Conservation (phyloP, 192 early-diverging fungal species). For the Pilobolus umbonatus region DNA sequence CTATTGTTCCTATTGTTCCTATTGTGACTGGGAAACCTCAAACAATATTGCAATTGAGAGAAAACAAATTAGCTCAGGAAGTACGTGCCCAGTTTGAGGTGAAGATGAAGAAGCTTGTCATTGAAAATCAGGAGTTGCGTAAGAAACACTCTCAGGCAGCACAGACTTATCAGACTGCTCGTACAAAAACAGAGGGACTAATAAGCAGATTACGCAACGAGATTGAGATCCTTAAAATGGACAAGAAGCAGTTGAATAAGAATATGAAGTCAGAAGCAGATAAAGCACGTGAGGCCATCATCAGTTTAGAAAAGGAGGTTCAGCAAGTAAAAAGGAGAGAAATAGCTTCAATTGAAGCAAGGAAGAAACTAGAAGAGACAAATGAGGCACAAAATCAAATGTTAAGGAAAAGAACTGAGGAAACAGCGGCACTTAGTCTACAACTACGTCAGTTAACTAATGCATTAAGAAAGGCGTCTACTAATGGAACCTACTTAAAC, state of each 20-base stretch:
- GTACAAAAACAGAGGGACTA: conserved; percentile 49
- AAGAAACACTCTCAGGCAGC: conserved; percentile 45
- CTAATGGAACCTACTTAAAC: conserved; percentile 10
- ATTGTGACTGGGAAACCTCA: background rate
- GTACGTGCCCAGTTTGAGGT: conserved; percentile 47
- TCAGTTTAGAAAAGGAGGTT: conserved; percentile 46
- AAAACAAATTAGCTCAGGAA: conserved; percentile 20
- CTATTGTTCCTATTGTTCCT: background rate
- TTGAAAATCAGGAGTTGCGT: conserved; percentile 46
- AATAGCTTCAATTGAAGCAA: conserved; percentile 35
- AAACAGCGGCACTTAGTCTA: conserved; percentile 23
- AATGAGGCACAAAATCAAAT: conserved; percentile 44
- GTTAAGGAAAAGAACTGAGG: conserved; percentile 48
- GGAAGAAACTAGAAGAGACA: conserved; percentile 42
- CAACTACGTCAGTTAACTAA: conserved; percentile 7
- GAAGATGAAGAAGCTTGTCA: conserved; percentile 49
- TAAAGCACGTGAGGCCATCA: conserved; percentile 48
- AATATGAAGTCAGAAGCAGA: conserved; percentile 59
- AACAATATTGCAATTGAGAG: conserved; percentile 3
- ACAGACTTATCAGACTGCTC: conserved; percentile 33
- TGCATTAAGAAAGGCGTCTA: conserved; percentile 11
- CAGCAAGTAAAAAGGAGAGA: conserved; percentile 49
- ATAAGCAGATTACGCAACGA: conserved; percentile 52
- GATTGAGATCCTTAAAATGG: conserved; percentile 60
- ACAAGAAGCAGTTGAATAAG: conserved; percentile 66